Evolutionary conservation across 306 rosid species (phyloP), one percentile per base, ranked within the genome.

Genomic region (Datisca glomerata): DNA sequence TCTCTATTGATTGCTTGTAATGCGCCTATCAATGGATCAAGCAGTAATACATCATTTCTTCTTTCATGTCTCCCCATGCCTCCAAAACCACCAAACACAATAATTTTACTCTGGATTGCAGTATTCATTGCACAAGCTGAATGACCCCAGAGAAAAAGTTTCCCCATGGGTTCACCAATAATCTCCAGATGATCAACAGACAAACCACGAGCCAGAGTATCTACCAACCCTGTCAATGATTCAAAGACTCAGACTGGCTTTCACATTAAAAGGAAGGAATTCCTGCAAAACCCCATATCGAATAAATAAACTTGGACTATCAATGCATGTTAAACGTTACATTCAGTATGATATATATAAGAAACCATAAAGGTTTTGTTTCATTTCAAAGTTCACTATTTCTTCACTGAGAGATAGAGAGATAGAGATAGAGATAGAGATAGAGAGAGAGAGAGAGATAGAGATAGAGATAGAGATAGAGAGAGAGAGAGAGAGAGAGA

Each of bases 81-180:
- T 67, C 97, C 97, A 69, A 89, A 89, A 31, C 97, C 97, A 65
- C 95, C 95, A 64, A 71, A 89, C 18, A 75, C 73, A 14, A 80
- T 23, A 24, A 80, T 47, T 63, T 65, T 70, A 24, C 44, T 61
- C 41, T 24, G 60, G 41, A 9, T 24, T 21, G 53, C 56, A 41
- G 37, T 38, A 51, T 46, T 55, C 49, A 72, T 37, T 6, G 54
- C 47, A 52, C 93, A 76, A 25, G 86, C 67, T 0, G 95, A 72
- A 64, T 89, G 97, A 19, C 97, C 97, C 95, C 97, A 89, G 8
- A 80, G 59, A 63, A 65, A 84, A 68, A 84, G 81, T 61, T 72
- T 84, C 68, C 45, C 85, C 18, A 56, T 61, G 0, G 86, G 67
- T 47, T 84, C 91, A 31, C 86, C 91, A 24, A 75, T 60, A 56